These are phyloP conservation scores for Carex myosuroides DNA, from an alignment of 176 grass and related monocot genomes.

Conservation along the genomic window DNA sequence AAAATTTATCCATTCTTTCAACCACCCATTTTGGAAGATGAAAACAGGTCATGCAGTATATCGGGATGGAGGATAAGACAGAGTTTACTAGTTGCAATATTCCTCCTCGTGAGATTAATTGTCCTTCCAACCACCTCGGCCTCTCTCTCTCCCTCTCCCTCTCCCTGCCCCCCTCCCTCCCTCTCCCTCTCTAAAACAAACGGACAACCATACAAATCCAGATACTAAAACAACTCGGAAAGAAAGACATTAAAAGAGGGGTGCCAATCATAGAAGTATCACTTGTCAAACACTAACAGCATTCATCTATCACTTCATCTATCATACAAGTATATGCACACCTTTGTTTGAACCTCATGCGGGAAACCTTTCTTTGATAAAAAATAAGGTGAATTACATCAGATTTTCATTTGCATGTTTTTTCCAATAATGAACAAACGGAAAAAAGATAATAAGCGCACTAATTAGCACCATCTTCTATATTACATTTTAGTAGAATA, in stretches of 20 bases:
- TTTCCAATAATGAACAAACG: neutral
- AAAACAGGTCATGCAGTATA: too few relatives aligned
- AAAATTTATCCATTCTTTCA: too few relatives aligned
- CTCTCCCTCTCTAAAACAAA: neutral
- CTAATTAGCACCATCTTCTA: neutral
- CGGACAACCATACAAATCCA: neutral
- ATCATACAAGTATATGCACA: neutral
- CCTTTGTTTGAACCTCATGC: neutral
- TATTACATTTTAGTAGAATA: too few relatives aligned
- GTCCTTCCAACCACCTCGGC: neutral
- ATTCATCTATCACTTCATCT: neutral
- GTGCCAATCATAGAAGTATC: neutral
- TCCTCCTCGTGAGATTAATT: too few relatives aligned
- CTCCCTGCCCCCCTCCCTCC: neutral
- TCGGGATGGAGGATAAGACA: too few relatives aligned
- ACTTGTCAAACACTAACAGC: neutral
- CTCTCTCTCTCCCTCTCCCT: neutral
- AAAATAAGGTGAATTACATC: neutral
- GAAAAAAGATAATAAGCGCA: neutral
- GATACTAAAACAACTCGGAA: neutral
- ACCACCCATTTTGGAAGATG: too few relatives aligned
- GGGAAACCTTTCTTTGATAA: neutral
- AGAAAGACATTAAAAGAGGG: neutral
- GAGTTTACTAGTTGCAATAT: too few relatives aligned
- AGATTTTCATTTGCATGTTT: neutral